Percentiles rank a stretch among this genome's conserved stretches.
Conservation (phyloP, 176 grass and related monocot species). For the Ensete ventricosum region DNA sequence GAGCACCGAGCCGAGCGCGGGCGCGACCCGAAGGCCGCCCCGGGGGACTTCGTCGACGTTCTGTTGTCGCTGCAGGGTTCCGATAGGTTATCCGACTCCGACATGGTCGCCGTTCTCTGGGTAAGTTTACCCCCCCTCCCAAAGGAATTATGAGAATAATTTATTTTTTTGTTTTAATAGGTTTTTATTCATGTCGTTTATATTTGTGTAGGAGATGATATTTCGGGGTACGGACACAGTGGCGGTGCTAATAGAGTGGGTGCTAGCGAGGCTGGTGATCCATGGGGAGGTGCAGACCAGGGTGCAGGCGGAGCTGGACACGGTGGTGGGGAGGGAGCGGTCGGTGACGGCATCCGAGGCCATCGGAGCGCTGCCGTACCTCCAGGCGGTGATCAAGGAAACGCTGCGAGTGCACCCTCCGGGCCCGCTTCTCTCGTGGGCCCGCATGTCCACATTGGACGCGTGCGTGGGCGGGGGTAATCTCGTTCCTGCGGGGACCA, state of each 20-base stretch:
- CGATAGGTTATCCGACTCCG: constrained; percentile 51
- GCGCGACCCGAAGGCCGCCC: neutral
- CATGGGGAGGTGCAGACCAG: constrained; percentile 58
- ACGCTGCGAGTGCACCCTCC: constrained; percentile 74
- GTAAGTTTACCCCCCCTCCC: constrained; percentile 1
- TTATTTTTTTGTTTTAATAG: neutral
- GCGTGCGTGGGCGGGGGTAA: constrained; percentile 37
- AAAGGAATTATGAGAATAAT: no score
- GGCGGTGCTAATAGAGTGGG: constrained; percentile 91
- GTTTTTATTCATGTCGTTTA: no score
- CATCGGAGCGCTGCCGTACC: constrained; percentile 36
- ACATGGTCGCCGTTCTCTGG: constrained; percentile 86
- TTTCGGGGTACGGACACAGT: constrained; percentile 90
- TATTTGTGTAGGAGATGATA: constrained; percentile 63
- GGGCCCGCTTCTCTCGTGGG: constrained; percentile 86
- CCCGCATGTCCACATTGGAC: constrained; percentile 66
- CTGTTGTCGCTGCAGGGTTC: constrained; percentile 50
- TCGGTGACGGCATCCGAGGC: constrained; percentile 36
- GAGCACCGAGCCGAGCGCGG: constrained; percentile 31
- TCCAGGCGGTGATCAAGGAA: constrained; percentile 81
- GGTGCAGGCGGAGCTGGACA: constrained; percentile 70
- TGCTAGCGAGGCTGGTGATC: constrained; percentile 61
- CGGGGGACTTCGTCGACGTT: constrained; percentile 62
- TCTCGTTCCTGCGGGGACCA: constrained; percentile 59
- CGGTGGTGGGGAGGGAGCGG: constrained; percentile 24